Evolutionary conservation across 805 yeast species (phyloP), one percentile per base, ranked within the genome.

Genomic region (Wickerhamiella sorbophila): DNA sequence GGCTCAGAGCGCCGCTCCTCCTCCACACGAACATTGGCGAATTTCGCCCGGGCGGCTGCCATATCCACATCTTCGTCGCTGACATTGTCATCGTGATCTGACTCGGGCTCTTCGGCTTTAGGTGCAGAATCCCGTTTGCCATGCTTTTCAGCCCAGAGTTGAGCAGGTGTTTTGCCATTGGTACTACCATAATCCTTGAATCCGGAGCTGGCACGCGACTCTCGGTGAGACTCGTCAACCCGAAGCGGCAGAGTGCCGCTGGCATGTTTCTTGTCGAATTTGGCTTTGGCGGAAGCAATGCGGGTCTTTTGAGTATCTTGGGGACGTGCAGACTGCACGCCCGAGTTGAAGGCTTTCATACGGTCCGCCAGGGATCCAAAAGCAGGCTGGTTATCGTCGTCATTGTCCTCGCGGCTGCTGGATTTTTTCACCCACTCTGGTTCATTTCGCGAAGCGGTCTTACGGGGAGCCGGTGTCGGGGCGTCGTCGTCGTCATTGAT

Each of bases 81-180:
- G 29, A 24, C 29, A 24, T n/a, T 22, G 6, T 18, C 19, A 14
- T 21, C 38, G 41, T 59, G 58, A 31, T 51, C 48, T 6, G 53
- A 50, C 31, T 50, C 52, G 33, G 52, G 59, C 18, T 47, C 54
- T 21, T 35, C 26, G 10, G 17, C 12, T 15, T 14, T 35, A n/a
- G 31, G 16, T 8, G n/a, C 33, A 9, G 8, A 5, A n/a, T 8
- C 15, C 15, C 37, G 40, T 57, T 77, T 70, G 38, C 85, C 94
- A 56, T 79, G 75, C 64, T 78, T 81, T 57, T 81, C 95, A 19
- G 95, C 96, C 96, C 96, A 86, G 22, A 83, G 54, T 63, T 86
- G 95, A 22, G 95, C 95, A 19, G 96, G 95, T 5, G 94, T 81
- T 61, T 84, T 82, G 46, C 94, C 95, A 46, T 70, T 72, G 47